Conservation (phyloP, 2,329 filamentous ascomycete genomes). For the Plenodomus biglobosus region DNA sequence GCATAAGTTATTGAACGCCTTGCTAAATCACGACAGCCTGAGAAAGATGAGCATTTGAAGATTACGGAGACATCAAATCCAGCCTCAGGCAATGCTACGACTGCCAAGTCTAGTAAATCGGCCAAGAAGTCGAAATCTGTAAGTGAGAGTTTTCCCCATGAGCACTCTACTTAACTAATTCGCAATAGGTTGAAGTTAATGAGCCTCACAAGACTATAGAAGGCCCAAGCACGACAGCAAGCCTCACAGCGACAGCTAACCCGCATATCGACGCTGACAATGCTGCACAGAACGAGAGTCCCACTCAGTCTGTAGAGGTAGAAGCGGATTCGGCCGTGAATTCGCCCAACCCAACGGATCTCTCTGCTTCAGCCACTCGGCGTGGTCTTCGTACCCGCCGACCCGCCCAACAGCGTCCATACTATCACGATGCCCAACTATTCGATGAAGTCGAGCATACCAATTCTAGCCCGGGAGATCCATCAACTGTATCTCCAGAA, state of each 20-base stretch:
- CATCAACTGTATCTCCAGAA: conserved; percentile 4
- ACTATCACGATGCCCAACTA: conserved; percentile 37
- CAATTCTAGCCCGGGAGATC: conserved; percentile 7
- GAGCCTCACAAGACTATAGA: conserved; percentile 6
- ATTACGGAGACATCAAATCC: neutral
- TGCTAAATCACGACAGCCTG: neutral
- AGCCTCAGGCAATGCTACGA: too few relatives aligned
- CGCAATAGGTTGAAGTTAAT: conserved; percentile 22
- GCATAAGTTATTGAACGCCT: neutral
- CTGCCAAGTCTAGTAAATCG: too few relatives aligned
- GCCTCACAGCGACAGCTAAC: neutral
- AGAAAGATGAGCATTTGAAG: neutral
- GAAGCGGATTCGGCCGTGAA: conserved; percentile 10
- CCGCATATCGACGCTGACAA: conserved; percentile 4
- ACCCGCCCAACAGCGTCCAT: conserved; percentile 40
- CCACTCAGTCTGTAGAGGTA: neutral
- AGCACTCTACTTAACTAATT: conserved; percentile 8
- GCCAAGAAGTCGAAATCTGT: conserved; percentile 27
- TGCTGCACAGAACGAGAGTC: neutral
- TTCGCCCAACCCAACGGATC: conserved; percentile 24
- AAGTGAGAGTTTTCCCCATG: conserved; percentile 6
- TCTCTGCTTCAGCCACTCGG: conserved; percentile 25
- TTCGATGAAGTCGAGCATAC: conserved; percentile 26
- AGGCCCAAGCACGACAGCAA: conserved; percentile 11
- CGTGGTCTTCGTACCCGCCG: conserved; percentile 38